Evolutionary conservation across 345 rosid species (phyloP), one percentile per base, ranked within the genome.

Genomic region (Gossypium ekmanianum): DNA sequence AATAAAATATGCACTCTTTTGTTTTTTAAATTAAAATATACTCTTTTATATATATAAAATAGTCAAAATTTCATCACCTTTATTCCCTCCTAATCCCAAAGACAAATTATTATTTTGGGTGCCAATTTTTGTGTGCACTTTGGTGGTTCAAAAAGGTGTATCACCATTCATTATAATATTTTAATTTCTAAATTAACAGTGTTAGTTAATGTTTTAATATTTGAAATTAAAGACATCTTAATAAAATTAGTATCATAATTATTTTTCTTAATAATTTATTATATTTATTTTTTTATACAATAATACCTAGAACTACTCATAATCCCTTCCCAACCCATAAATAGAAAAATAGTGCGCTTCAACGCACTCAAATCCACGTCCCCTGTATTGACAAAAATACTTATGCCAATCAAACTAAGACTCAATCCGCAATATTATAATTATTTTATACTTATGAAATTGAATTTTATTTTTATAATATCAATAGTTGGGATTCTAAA

Each of bases 361-460:
- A 34, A 4, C 39, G 6, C 6, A 29, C 39, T 34, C 0, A 34
- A 34, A 0, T 4, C 0, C 6, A 0, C 1, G 1, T 34, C 6
- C 29, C 1, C 6, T 34, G 0, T 3, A 0, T 29, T 0, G 6
- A 4, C 0, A 34, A 0, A 0, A 34, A 34, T 34, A 0, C 5
- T 1, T 34, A 34, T 34, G 0, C 6, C 0, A 34, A 34, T 4
- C 39, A 34, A 34, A 0, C 0, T 34, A 34, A 4, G 1, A 34
- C 39, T 34, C 0, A 34, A 34, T 34, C 6, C 1, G 0, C 1
- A 34, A 34, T 0, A 29, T 29, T 29, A 29, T 29, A 29, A 4
- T 29, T 29, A 0, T 2, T 48, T 48, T 48, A 48, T 48, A 14
- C 52, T 2, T 48, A 2, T 48, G 4, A 48, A 10, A 11, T 48